phyloP scores from a whole-genome alignment of 192 early-diverging fungal genomes.

The Physocladia obscura region DNA sequence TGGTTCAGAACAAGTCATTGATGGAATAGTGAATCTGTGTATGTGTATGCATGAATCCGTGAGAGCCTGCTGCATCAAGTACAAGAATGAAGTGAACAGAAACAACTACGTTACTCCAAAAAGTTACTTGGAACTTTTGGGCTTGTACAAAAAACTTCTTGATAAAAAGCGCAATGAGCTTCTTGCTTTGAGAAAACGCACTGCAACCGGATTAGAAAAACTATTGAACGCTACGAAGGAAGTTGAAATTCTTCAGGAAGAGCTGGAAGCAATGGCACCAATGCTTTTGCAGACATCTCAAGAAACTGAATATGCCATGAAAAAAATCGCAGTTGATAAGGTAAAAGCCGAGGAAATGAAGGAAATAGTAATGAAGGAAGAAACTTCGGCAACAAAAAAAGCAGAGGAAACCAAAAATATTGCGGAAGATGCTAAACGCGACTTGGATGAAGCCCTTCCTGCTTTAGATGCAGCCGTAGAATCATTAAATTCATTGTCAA shows the following conservation, averaged over 20 bases:
- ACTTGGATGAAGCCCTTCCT: slow-evolving; percentile 61
- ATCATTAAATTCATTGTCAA: slow-evolving; percentile 58
- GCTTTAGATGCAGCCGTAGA: slow-evolving; percentile 62
- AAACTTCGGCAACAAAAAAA: slow-evolving; percentile 56
- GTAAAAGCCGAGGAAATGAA: slow-evolving; percentile 62
- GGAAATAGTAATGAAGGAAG: slow-evolving; percentile 54
- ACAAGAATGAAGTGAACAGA: slow-evolving; percentile 55
- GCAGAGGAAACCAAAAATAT: slow-evolving; percentile 65
- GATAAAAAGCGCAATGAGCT: slow-evolving; percentile 62
- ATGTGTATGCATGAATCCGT: slow-evolving; percentile 64
- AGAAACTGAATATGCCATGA: slow-evolving; percentile 63
- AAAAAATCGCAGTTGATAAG: slow-evolving; percentile 62
- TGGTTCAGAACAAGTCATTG: slow-evolving; percentile 58
- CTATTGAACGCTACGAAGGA: slow-evolving; percentile 59
- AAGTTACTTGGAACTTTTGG: slow-evolving; percentile 58
- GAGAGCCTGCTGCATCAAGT: slow-evolving; percentile 49
- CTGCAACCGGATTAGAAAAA: slow-evolving; percentile 61
- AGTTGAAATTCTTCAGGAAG: slow-evolving; percentile 64
- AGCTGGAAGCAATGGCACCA: slow-evolving; percentile 64
- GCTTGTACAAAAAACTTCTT: slow-evolving; percentile 56
- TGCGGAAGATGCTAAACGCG: slow-evolving; percentile 60
- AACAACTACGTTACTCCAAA: slow-evolving; percentile 69
- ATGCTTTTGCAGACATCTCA: slow-evolving; percentile 63
- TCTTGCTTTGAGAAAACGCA: slow-evolving; percentile 50
- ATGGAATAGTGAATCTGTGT: slow-evolving; percentile 59